Evolutionary conservation across 768 basidiomycete genomes (phyloP).

Genomic region (Tricholomella constricta): DNA sequence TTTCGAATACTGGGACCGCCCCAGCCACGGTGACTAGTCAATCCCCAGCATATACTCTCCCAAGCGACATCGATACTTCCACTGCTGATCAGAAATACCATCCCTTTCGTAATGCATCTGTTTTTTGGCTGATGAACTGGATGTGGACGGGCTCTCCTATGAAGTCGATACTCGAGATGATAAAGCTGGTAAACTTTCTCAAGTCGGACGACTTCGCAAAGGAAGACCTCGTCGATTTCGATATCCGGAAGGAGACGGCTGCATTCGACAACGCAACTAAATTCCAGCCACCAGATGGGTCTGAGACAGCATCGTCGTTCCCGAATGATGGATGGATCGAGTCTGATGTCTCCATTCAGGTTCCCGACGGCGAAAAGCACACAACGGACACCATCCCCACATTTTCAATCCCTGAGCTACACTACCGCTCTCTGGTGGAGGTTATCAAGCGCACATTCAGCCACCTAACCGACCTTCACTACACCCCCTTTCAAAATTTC

Average conservation of each 20-base stretch:
- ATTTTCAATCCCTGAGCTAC: conserved; percentile 25
- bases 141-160: too few relatives aligned
- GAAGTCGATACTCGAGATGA: too few relatives aligned
- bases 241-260: conserved; percentile 11
- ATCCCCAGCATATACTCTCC: neutral
- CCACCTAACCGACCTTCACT: conserved; percentile 14
- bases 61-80: too few relatives aligned
- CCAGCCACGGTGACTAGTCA: neutral
- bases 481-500: conserved; percentile 21
- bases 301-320: neutral
- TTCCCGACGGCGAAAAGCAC: conserved; percentile 15
- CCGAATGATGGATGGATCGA: conserved; percentile 18
- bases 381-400: conserved; percentile 18
- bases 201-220: conserved; percentile 13
- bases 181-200: too few relatives aligned
- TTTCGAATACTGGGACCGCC: neutral
- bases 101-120: conserved; percentile 18
- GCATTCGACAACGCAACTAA: conserved; percentile 13
- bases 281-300: neutral
- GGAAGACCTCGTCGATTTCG: conserved; percentile 13
- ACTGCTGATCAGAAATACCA: neutral
- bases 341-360: conserved; percentile 10
- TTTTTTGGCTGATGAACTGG: too few relatives aligned
- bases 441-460: conserved; percentile 24
- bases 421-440: conserved; percentile 20